A percentile compares a stretch with the other conserved stretches of the same genome.
Conservation (phyloP, 2,329 filamentous ascomycete genomes). For the Sordariomycetes sp. region DNA sequence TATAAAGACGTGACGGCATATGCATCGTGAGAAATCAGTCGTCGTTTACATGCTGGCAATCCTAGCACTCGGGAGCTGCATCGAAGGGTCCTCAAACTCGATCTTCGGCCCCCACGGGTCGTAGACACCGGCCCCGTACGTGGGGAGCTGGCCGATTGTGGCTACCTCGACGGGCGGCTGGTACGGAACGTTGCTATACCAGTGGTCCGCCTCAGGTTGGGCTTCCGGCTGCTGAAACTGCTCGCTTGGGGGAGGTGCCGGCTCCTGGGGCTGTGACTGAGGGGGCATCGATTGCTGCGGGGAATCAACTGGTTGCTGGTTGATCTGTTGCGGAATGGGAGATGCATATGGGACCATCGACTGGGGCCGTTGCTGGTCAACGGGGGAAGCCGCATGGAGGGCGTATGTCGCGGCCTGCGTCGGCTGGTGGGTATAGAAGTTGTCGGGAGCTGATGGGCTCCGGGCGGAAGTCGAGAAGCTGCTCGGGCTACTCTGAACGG, state of each 20-base stretch:
- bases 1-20: background rate
- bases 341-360: slow-evolving; percentile 26
- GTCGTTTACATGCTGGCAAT: slow-evolving; percentile 37
- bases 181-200: slow-evolving; percentile 37
- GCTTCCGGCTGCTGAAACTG: slow-evolving; percentile 21
- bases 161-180: slow-evolving; percentile 38
- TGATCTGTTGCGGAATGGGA: slow-evolving; percentile 19
- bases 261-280: slow-evolving; percentile 15
- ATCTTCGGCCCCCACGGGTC: slow-evolving; percentile 41
- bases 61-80: slow-evolving; percentile 46
- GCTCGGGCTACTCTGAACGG: slow-evolving; percentile 44
- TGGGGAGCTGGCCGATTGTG: slow-evolving; percentile 36
- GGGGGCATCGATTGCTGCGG: slow-evolving; percentile 20
- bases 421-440: slow-evolving; percentile 43
- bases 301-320: slow-evolving; percentile 19
- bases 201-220: slow-evolving; percentile 32
- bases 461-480: slow-evolving; percentile 42
- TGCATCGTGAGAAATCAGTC: background rate
- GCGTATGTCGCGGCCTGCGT: slow-evolving; percentile 32
- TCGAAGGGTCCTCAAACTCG: slow-evolving; percentile 41
- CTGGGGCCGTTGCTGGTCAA: slow-evolving; percentile 23
- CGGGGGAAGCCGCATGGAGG: slow-evolving; percentile 31
- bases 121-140: slow-evolving; percentile 34
- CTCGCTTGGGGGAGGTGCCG: slow-evolving; percentile 13
- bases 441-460: slow-evolving; percentile 37